Conservation (phyloP, 306 rosid species). For the Heteromeles arbutifolia region DNA sequence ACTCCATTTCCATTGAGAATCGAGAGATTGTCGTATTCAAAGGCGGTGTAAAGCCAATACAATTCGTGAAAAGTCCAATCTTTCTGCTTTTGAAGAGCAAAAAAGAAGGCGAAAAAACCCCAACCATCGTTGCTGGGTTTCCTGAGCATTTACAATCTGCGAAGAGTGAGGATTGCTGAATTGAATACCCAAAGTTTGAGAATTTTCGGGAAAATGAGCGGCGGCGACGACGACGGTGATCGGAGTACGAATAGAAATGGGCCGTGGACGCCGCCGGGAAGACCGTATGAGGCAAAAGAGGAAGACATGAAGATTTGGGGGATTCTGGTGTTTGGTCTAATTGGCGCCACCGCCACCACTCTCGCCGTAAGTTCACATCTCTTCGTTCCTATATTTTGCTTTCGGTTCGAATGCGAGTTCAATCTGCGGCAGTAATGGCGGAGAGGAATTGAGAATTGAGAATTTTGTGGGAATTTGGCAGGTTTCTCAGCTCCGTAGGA, state of each 20-base stretch:
- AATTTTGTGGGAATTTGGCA: constrained; percentile 34
- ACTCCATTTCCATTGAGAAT: neutral
- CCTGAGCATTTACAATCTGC: constrained; percentile 1
- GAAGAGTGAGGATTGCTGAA: constrained; percentile 7
- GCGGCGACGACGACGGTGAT: constrained; percentile 29
- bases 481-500: constrained; percentile 79
- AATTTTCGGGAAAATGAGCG: constrained; percentile 35
- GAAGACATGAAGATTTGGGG: constrained; percentile 67
- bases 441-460: neutral
- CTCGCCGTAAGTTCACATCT: constrained; percentile 49
- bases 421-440: neutral
- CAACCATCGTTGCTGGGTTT: constrained; percentile 26
- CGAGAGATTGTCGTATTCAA: neutral
- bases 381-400: neutral
- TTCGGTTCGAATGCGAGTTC: neutral
- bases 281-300: constrained; percentile 27
- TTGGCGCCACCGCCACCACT: constrained; percentile 89
- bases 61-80: neutral
- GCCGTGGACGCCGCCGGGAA: constrained; percentile 27
- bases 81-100: neutral
- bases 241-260: constrained; percentile 23
- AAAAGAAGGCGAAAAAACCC: constrained; percentile 10
- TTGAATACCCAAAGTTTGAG: neutral
- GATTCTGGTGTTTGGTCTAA: constrained; percentile 61
- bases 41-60: constrained; percentile 3